Base-by-base conservation (phyloP, 306 rosid genomes). In the Cicer chorassanicum region DNA sequence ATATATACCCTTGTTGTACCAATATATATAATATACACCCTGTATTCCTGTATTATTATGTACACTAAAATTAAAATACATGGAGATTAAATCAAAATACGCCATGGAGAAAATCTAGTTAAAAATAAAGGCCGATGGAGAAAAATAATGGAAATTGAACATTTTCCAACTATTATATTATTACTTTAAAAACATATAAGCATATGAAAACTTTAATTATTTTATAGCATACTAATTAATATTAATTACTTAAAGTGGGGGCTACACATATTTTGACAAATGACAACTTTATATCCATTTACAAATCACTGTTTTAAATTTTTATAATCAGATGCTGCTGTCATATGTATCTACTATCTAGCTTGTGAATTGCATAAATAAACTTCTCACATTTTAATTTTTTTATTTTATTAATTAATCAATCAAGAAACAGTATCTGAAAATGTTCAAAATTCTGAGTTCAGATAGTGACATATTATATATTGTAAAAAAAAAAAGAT, bases 271-370 rank as follows among this genome's bases (percentile, higher is more conserved):
- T 49, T 78, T 63, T 53, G 82, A 72, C 78, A 78, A 79, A 63
- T 71, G 78, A 64, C 82, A 72, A 73, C 78, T 64, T 65, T 64
- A 79, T 34, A 72, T 79, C 67, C 78, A 71, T 15, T 70, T 29
- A 14, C 9, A 11, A 62, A 34, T 34, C 43, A 59, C 65, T 60
- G 42, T 59, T 60, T 4, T 6, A 13, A 29, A 7, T 34, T 50
- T 61, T 19, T 39, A 78, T 62, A 71, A 78, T 50, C 34, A 71
- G 73, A 78, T 78, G 72, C 46, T 68, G 63, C 44, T 48, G 62
- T 45, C 39, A 18, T 53, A 67, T 44, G n/a, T 49, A 68, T 60
- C 48, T 53, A 24, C 9, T 49, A 68, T 60, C 48, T 53, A 24
- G 34, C 0, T 63, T 16, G 19, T 44, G 49, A 50, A 56, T 38